These are phyloP conservation scores for Sporobolomyces phaffii DNA, from an alignment of 768 basidiomycete genomes.

Conservation along the genomic window DNA sequence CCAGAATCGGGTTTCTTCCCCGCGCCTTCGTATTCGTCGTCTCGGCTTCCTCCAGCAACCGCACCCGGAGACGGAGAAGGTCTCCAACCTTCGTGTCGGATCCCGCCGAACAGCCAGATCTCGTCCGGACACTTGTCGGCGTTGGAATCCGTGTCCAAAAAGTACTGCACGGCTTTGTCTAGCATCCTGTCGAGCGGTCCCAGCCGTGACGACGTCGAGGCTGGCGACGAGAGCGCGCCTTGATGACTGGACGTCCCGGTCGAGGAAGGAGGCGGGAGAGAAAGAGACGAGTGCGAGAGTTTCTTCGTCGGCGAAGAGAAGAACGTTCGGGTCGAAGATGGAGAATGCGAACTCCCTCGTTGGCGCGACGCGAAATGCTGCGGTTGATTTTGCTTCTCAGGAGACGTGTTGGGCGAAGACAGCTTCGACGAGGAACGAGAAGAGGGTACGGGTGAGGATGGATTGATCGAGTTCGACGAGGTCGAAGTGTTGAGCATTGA, in stretches of 20 bases:
- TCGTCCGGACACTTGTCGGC: constrained; percentile 74
- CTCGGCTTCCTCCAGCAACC: too few relatives aligned
- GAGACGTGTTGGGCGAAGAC: background rate
- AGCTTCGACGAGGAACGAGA: background rate
- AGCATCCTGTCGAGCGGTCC: constrained; percentile 60
- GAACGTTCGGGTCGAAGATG: background rate
- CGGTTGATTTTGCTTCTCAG: too few relatives aligned
- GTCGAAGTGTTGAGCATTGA: constrained; percentile 22
- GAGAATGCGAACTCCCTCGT: too few relatives aligned
- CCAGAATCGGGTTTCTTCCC: background rate
- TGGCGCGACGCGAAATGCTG: too few relatives aligned
- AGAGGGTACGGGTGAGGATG: too few relatives aligned
- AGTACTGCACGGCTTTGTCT: constrained; percentile 77
- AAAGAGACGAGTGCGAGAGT: background rate
- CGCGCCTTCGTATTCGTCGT: background rate
- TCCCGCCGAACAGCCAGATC: constrained; percentile 78
- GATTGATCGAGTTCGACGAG: background rate
- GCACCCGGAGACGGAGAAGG: constrained; percentile 44
- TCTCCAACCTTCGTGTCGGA: constrained; percentile 71
- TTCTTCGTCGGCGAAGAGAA: constrained; percentile 19
- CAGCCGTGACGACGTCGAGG: constrained; percentile 11
- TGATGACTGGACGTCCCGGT: background rate
- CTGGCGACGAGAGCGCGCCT: too few relatives aligned
- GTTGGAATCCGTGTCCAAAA: constrained; percentile 81
- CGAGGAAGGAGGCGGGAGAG: constrained; percentile 2